Evolutionary conservation across 495 filamentous ascomycete species (phyloP), one percentile per base, ranked within the genome.

Genomic region (Aspergillus egyptiacus): DNA sequence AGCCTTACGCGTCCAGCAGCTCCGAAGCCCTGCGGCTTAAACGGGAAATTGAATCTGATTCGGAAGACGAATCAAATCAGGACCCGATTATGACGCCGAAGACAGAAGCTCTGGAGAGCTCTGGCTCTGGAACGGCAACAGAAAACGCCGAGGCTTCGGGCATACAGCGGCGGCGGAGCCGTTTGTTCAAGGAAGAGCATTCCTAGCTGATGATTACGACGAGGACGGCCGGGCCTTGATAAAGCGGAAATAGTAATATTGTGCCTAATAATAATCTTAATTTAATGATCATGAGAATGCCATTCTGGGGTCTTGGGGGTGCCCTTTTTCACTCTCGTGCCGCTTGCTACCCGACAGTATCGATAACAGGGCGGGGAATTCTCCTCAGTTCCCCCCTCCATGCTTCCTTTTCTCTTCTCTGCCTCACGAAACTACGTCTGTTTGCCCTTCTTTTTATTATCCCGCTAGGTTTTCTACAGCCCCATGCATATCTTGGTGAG

Each of bases 401-500:
- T 34, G 23, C 19, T 19, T 35, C 24, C 47, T n/a, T 17, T 41
- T 35, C 36, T 43, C 42, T 23, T 14, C 17, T 36, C 44, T 52
- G 38, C 31, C 20, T 39, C 47, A 52, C 24, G 8, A 27, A 27
- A 27, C 48, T 54, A 41, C 46, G 46, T 51, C 52, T 48, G 24
- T 48, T 57, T 50, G 45, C 43, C 34, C 37, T 55, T 48, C 43
- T 38, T 44, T 45, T n/a, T n/a, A n/a, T n/a, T n/a, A n/a, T n/a
- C n/a, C n/a, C n/a, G n/a, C n/a, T n/a, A n/a, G n/a, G 40, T 30
- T 44, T 46, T 35, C 44, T 43, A 45, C 50, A 55, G 14, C 15
- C 30, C 54, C 55, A 74, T 74, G 71, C 71, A 74, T 64, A 68
- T 74, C 30, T 53, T 74, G 53, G 71, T 74, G 41, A 63, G 63